A percentile compares a stretch with the other conserved stretches of the same genome.
phyloP scores from a whole-genome alignment of 148 eudicot species.

The Cornus suecica region DNA sequence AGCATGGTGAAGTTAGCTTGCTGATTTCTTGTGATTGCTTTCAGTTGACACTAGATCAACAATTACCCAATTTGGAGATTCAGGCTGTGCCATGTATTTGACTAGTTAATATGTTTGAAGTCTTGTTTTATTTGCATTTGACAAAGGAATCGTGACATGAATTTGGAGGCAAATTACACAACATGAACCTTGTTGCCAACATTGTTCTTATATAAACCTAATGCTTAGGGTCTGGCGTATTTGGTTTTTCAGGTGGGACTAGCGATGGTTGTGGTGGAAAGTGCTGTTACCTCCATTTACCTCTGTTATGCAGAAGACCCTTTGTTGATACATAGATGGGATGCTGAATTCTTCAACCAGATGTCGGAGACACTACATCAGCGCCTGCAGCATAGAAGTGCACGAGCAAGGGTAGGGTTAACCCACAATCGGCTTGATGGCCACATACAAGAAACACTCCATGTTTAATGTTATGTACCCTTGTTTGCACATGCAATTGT shows the following conservation, averaged over 20 bases:
- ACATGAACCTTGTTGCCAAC: too few species aligned
- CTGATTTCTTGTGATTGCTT: too few species aligned
- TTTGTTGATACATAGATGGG: slow-evolving; percentile 73
- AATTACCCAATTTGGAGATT: too few species aligned
- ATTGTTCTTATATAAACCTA: background rate
- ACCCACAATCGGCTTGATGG: slow-evolving; percentile 42
- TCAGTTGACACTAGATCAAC: too few species aligned
- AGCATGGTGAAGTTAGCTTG: too few species aligned
- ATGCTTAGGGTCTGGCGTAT: background rate
- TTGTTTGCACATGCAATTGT: background rate
- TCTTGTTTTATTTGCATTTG: too few species aligned
- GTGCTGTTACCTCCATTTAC: slow-evolving; percentile 87
- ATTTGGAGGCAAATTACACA: too few species aligned
- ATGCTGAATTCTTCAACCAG: slow-evolving; percentile 63
- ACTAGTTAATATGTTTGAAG: background rate
- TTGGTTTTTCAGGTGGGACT: slow-evolving; percentile 57
- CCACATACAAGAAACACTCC: slow-evolving; percentile 34
- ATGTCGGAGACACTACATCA: slow-evolving; percentile 84
- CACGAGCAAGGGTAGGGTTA: slow-evolving; percentile 69
- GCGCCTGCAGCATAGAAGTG: slow-evolving; percentile 87
- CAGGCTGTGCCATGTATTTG: background rate
- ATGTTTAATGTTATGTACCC: slow-evolving; percentile 16
- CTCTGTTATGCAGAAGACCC: slow-evolving; percentile 94
- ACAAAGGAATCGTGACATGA: too few species aligned
- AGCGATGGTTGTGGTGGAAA: slow-evolving; percentile 95